phyloP scores from a whole-genome alignment of 108 stramenopile genomes.

The Stephanodiscus triporus region DNA sequence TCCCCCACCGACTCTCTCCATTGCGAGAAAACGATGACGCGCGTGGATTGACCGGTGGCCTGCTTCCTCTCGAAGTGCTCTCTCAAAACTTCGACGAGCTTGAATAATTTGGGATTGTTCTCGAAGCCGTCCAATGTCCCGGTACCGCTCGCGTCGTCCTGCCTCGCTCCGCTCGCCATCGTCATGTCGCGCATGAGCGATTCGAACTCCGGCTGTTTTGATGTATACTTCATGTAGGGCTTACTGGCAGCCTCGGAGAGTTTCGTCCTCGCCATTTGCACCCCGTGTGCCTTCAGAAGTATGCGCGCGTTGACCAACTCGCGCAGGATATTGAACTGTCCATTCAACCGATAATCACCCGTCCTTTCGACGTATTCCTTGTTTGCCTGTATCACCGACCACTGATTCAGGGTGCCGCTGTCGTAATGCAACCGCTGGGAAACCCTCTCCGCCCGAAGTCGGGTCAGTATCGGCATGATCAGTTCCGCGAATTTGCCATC shows the following conservation, averaged over 20 bases:
- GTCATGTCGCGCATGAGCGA: slow-evolving; percentile 44
- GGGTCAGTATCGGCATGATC: slow-evolving; percentile 54
- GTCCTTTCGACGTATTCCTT: slow-evolving; percentile 47
- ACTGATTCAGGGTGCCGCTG: slow-evolving; percentile 54
- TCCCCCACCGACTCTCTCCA: slow-evolving; percentile 79
- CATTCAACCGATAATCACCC: slow-evolving; percentile 45
- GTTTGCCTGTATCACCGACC: slow-evolving; percentile 44
- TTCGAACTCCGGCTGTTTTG: slow-evolving; percentile 48
- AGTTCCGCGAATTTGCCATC: slow-evolving; percentile 59
- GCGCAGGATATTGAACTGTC: slow-evolving; percentile 52
- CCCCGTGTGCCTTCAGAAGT: slow-evolving; percentile 53
- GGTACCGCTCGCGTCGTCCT: slow-evolving; percentile 4
- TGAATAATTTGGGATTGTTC: slow-evolving; percentile 83
- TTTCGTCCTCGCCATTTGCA: slow-evolving; percentile 58
- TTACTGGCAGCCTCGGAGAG: slow-evolving; percentile 39
- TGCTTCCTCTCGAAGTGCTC: slow-evolving; percentile 78
- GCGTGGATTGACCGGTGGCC: slow-evolving; percentile 53
- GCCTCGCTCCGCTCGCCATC: slow-evolving; percentile 39
- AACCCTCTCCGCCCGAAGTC: slow-evolving; percentile 46
- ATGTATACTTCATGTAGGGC: slow-evolving; percentile 33
- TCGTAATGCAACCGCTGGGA: slow-evolving; percentile 34
- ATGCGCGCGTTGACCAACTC: slow-evolving; percentile 53
- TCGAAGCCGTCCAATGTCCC: slow-evolving; percentile 14
- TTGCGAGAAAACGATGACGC: slow-evolving; percentile 91
- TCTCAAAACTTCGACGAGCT: slow-evolving; percentile 72